phyloP scores from a whole-genome alignment of 176 grass and related monocot species.

The Eremochloa ophiuroides region DNA sequence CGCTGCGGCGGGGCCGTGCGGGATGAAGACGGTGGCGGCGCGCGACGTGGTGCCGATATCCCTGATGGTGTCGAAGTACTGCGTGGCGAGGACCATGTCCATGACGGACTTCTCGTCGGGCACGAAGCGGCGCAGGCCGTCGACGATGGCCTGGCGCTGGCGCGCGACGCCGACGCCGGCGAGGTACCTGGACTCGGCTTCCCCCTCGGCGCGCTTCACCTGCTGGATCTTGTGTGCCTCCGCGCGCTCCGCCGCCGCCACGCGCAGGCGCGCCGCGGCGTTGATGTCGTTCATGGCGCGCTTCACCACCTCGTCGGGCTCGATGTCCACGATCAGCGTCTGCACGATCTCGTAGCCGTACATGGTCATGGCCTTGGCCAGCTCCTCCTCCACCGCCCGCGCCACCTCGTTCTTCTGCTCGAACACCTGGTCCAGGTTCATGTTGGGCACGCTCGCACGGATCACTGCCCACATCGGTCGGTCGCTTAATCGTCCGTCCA shows the following conservation, averaged over 20 bases:
- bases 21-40: slow-evolving; percentile 49
- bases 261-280: slow-evolving; percentile 43
- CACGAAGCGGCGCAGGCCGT: slow-evolving; percentile 34
- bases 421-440: slow-evolving; percentile 53
- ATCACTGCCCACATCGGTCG: slow-evolving; percentile 52
- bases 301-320: slow-evolving; percentile 51
- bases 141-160: slow-evolving; percentile 56
- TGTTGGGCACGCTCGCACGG: slow-evolving; percentile 49
- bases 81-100: slow-evolving; percentile 55
- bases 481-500: neutral
- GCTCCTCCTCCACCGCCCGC: slow-evolving; percentile 44
- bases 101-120: slow-evolving; percentile 45
- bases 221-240: slow-evolving; percentile 38
- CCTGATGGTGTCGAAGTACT: slow-evolving; percentile 62
- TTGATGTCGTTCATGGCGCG: slow-evolving; percentile 68
- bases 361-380: slow-evolving; percentile 47
- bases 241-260: slow-evolving; percentile 25
- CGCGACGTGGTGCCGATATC: slow-evolving; percentile 35
- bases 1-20: slow-evolving; percentile 37
- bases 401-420: slow-evolving; percentile 59
- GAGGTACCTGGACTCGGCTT: slow-evolving; percentile 54
- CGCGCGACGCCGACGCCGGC: slow-evolving; percentile 39
- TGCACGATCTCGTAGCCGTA: slow-evolving; percentile 68
- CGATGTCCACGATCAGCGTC: slow-evolving; percentile 57
- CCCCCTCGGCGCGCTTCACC: slow-evolving; percentile 50